Conservation (phyloP, 2,329 filamentous ascomycete species). For the Fusarium sp. region DNA sequence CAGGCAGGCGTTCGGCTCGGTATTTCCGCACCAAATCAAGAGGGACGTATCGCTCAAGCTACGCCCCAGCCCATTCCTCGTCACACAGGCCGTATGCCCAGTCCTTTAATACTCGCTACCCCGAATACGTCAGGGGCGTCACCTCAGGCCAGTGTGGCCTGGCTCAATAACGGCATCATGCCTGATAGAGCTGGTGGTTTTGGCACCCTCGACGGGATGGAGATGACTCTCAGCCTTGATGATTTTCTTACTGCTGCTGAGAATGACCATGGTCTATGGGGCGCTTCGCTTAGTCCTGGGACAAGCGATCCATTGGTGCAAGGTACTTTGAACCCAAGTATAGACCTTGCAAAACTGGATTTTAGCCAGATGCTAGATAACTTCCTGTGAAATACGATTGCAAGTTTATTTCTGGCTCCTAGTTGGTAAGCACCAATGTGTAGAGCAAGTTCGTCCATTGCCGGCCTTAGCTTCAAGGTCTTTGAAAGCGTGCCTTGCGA, state of each 20-base stretch:
- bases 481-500: too few relatives aligned
- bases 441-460: neutral
- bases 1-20: neutral
- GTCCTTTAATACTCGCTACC: neutral
- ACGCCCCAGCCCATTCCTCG: neutral
- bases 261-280: neutral
- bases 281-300: neutral
- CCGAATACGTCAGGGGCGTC: neutral
- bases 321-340: neutral
- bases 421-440: neutral
- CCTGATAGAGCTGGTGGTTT: neutral
- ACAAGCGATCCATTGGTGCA: neutral
- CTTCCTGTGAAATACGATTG: neutral
- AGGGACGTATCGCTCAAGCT: neutral
- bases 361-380: neutral
- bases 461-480: neutral
- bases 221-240: neutral
- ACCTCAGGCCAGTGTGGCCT: neutral
- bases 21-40: neutral
- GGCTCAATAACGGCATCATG: neutral
- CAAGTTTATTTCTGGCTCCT: neutral
- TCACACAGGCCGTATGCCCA: neutral
- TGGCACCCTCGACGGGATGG: neutral
- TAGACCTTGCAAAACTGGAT: neutral
- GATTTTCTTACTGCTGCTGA: neutral